A percentile compares a stretch with the other conserved stretches of the same genome.
phyloP scores from a whole-genome alignment of 1,284 basidiomycete genomes.

The Pseudozyma tsukubaensis region DNA sequence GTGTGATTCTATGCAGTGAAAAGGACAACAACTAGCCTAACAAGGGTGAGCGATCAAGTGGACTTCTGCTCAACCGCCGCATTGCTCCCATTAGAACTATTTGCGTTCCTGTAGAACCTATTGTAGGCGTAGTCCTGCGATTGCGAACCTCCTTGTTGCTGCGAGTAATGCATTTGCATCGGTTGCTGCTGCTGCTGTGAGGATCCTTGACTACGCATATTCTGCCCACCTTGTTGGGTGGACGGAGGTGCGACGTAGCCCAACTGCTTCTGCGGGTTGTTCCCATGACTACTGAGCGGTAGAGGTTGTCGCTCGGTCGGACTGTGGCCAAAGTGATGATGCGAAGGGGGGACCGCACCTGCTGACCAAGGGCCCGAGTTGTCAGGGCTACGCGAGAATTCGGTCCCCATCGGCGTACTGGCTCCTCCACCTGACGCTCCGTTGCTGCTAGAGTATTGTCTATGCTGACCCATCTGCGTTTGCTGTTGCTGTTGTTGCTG shows the following conservation, averaged over 20 bases:
- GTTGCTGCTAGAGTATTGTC: conserved; percentile 23
- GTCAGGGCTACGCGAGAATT: conserved; percentile 42
- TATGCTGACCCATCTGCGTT: conserved; percentile 6
- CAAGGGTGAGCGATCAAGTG: neutral
- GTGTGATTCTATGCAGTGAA: no score
- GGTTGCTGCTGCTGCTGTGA: conserved; percentile 10
- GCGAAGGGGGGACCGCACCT: conserved; percentile 13
- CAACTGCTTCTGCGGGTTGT: conserved; percentile 30
- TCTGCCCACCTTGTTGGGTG: neutral
- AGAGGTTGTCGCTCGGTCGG: conserved; percentile 18
- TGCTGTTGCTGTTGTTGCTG: conserved; percentile 32
- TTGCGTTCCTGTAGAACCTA: conserved; percentile 23
- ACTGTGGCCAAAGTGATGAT: conserved; percentile 14
- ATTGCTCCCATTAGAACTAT: conserved; percentile 9
- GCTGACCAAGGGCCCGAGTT: conserved; percentile 33
- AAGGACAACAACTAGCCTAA: no score
- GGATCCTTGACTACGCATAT: conserved; percentile 2
- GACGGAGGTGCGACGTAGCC: neutral
- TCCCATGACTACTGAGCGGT: conserved; percentile 10
- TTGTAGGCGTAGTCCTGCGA: conserved; percentile 27
- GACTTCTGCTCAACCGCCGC: conserved; percentile 30
- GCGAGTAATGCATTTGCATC: conserved; percentile 1
- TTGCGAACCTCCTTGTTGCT: conserved; percentile 6
- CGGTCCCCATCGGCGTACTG: conserved; percentile 17
- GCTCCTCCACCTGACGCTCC: conserved; percentile 2